Conservation (phyloP, 108 stramenopile species). For the Aurantiochytrium sp. region DNA sequence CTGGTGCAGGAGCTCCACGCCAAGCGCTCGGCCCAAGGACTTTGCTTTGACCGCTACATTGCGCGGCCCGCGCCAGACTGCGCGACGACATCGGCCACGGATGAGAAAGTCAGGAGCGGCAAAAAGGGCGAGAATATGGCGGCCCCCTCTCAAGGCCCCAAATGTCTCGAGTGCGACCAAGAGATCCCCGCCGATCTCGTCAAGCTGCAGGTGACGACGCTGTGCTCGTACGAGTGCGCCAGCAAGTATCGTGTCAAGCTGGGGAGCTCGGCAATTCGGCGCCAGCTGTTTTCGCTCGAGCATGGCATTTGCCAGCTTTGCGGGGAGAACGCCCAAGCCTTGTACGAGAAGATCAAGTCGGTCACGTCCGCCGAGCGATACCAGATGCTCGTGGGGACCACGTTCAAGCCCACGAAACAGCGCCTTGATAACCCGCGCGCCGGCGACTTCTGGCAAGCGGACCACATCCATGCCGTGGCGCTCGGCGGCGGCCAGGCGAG, state of each 20-base stretch:
- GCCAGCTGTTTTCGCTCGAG: slow-evolving; percentile 30
- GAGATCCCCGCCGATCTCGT: not conserved
- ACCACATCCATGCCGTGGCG: slow-evolving; percentile 72
- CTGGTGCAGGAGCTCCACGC: not conserved
- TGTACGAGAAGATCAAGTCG: slow-evolving; percentile 55
- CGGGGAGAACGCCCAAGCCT: slow-evolving; percentile 53
- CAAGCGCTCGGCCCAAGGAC: not conserved
- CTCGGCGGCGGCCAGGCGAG: slow-evolving; percentile 69
- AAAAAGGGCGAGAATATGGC: no score
- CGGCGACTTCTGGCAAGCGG: slow-evolving; percentile 76
- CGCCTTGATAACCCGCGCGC: slow-evolving; percentile 62
- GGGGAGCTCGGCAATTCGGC: not conserved
- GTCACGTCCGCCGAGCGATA: slow-evolving; percentile 68
- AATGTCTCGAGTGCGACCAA: not conserved
- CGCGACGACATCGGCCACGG: not conserved
- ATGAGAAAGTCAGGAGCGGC: not conserved
- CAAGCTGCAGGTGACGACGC: not conserved
- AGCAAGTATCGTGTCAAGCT: not conserved
- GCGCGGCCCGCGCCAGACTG: not conserved
- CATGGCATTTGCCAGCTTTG: slow-evolving; percentile 49
- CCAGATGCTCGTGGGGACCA: slow-evolving; percentile 60
- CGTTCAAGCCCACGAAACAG: slow-evolving; percentile 62
- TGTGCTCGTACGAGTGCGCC: not conserved
- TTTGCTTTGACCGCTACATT: not conserved
- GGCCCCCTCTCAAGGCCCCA: no score